Conservation (phyloP, 192 early-diverging fungal genomes). For the Podila epicladia region DNA sequence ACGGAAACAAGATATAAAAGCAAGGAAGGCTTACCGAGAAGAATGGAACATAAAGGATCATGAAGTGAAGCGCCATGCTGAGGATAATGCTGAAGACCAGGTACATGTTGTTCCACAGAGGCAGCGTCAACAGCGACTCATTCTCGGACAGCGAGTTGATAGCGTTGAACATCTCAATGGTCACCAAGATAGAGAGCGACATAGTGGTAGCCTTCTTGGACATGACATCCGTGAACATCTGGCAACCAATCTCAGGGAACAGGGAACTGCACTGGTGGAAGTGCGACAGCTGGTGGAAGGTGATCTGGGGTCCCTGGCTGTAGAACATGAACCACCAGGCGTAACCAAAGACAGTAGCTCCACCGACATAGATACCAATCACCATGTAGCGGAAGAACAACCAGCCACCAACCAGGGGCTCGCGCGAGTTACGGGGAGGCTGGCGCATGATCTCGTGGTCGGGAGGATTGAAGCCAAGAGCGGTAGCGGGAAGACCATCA, state of each 20-base stretch:
- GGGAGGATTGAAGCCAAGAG: slow-evolving; percentile 97
- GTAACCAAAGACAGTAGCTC: slow-evolving; percentile 95
- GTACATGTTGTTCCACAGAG: slow-evolving; percentile 92
- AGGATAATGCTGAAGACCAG: slow-evolving; percentile 85
- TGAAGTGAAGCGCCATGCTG: slow-evolving; percentile 94
- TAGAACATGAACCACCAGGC: slow-evolving; percentile 99
- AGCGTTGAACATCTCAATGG: slow-evolving; percentile 99
- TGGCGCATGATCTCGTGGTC: slow-evolving; percentile 97
- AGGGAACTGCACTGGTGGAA: slow-evolving; percentile 90
- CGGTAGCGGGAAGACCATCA: slow-evolving; percentile 96
- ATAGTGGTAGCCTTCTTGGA: slow-evolving; percentile 93
- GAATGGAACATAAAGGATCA: slow-evolving; percentile 98
- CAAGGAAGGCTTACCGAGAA: slow-evolving; percentile 66
- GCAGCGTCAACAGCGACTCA: slow-evolving; percentile 89
- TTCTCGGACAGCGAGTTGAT: slow-evolving; percentile 98
- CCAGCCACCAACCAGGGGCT: slow-evolving; percentile 94
- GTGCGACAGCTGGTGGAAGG: slow-evolving; percentile 89
- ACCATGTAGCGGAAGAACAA: slow-evolving; percentile 95
- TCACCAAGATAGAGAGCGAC: slow-evolving; percentile 93
- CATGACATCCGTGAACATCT: slow-evolving; percentile 85
- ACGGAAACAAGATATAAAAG: not conserved
- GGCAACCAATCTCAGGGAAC: slow-evolving; percentile 94
- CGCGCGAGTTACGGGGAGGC: slow-evolving; percentile 84
- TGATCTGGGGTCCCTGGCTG: slow-evolving; percentile 85
- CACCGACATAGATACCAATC: slow-evolving; percentile 92